phyloP scores from a whole-genome alignment of 2,329 filamentous ascomycete species.

The Aspergillus sergii region DNA sequence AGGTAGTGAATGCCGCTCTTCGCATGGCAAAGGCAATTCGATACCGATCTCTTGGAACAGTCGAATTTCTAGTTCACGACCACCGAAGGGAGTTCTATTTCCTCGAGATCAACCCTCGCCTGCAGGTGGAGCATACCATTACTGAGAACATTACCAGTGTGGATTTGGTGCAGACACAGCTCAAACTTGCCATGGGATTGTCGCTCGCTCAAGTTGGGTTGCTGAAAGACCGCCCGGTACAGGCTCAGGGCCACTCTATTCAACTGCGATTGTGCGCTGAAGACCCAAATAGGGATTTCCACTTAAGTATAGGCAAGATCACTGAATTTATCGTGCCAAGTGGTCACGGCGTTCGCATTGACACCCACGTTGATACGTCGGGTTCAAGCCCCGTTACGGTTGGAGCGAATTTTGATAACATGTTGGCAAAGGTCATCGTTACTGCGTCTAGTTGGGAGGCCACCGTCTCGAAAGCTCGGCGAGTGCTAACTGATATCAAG shows the following conservation, averaged over 20 bases:
- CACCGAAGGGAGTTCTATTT: conserved; percentile 57
- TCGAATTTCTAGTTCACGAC: conserved; percentile 64
- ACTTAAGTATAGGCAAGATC: conserved; percentile 63
- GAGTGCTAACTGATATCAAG: conserved; percentile 58
- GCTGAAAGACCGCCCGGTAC: conserved; percentile 19
- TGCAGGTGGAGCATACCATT: conserved; percentile 66
- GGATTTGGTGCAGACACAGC: conserved; percentile 59
- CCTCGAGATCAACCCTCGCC: conserved; percentile 62
- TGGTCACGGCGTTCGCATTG: conserved; percentile 61
- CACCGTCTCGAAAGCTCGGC: conserved; percentile 55
- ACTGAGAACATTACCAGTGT: conserved; percentile 58
- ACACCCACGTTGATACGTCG: conserved; percentile 55
- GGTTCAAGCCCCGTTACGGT: conserved; percentile 46
- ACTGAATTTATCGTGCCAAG: conserved; percentile 56
- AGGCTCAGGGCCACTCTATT: conserved; percentile 42
- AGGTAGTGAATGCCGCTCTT: conserved; percentile 57
- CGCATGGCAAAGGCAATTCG: conserved; percentile 45
- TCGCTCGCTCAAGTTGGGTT: conserved; percentile 42
- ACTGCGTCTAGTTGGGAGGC: conserved; percentile 57
- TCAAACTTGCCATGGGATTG: conserved; percentile 57
- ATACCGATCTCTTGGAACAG: conserved; percentile 64
- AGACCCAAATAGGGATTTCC: conserved; percentile 55
- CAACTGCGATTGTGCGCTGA: conserved; percentile 63
- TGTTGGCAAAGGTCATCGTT: conserved; percentile 62
- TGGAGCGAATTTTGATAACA: conserved; percentile 60